Evolutionary conservation across 2,329 filamentous ascomycete species (phyloP).

Genomic region (Metarhizium brunneum): DNA sequence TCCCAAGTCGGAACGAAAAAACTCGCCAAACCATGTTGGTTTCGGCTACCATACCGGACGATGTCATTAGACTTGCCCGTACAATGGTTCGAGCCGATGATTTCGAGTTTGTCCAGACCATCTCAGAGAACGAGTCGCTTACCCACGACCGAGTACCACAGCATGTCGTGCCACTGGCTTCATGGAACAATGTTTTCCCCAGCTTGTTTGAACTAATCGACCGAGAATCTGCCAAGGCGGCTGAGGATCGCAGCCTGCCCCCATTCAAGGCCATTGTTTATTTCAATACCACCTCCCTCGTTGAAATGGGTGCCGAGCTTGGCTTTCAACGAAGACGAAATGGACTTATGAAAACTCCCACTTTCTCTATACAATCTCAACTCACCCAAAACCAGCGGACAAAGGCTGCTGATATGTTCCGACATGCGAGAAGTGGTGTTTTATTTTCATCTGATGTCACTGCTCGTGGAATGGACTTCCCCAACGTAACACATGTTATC

Average conservation of each 20-base stretch:
- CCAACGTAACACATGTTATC: slow-evolving; percentile 69
- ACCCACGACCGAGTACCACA: slow-evolving; percentile 84
- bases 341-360: slow-evolving; percentile 24
- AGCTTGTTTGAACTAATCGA: slow-evolving; percentile 67
- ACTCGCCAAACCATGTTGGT: slow-evolving; percentile 88
- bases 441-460: slow-evolving; percentile 74
- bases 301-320: slow-evolving; percentile 52
- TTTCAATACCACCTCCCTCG: slow-evolving; percentile 69
- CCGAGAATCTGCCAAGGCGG: slow-evolving; percentile 41
- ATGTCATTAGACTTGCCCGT: slow-evolving; percentile 73
- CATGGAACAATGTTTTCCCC: slow-evolving; percentile 70
- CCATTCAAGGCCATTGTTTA: slow-evolving; percentile 98
- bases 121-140: slow-evolving; percentile 68
- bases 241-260: slow-evolving; percentile 25
- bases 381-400: slow-evolving; percentile 65
- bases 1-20: slow-evolving; percentile 55
- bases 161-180: slow-evolving; percentile 55
- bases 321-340: slow-evolving; percentile 30
- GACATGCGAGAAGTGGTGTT: slow-evolving; percentile 49
- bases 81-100: slow-evolving; percentile 65
- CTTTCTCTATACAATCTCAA: slow-evolving; percentile 66
- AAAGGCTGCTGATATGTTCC: slow-evolving; percentile 62
- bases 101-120: slow-evolving; percentile 88
- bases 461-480: slow-evolving; percentile 77
- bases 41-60: slow-evolving; percentile 81